A percentile compares a stretch with the other conserved stretches of the same genome.
Conservation (phyloP, 108 stramenopile genomes). For the Epipyxis sp. region DNA sequence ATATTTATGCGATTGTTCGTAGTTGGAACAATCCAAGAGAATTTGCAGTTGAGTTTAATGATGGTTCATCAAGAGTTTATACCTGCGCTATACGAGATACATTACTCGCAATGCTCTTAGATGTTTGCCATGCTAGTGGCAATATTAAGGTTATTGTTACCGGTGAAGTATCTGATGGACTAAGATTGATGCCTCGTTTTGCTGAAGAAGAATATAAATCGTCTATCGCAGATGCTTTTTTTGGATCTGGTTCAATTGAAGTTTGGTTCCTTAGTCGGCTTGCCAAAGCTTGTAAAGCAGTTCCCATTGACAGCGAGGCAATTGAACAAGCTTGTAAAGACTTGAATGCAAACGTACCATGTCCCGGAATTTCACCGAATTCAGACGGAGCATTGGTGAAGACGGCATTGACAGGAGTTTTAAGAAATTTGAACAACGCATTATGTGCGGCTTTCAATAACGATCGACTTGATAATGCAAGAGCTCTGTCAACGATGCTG, state of each 20-base stretch:
- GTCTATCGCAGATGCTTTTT: slow-evolving; percentile 3
- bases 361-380: slow-evolving; percentile 2
- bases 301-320: neutral
- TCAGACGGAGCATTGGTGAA: slow-evolving; percentile 7
- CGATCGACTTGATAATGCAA: neutral
- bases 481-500: slow-evolving; percentile 4
- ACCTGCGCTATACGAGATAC: slow-evolving; percentile 19
- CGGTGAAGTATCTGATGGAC: slow-evolving; percentile 22
- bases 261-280: slow-evolving; percentile 22
- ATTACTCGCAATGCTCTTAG: slow-evolving; percentile 15
- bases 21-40: slow-evolving; percentile 4
- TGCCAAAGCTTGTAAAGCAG: neutral
- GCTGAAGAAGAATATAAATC: slow-evolving; percentile 29
- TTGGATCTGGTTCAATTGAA: slow-evolving; percentile 29
- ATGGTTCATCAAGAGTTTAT: slow-evolving; percentile 25
- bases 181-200: slow-evolving; percentile 31
- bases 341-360: slow-evolving; percentile 28
- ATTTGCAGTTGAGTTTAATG: slow-evolving; percentile 37
- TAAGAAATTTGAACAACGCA: neutral
- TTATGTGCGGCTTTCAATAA: neutral
- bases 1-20: slow-evolving; percentile 32
- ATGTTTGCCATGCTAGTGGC: slow-evolving; percentile 26
- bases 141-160: slow-evolving; percentile 22
- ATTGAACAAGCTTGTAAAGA: slow-evolving; percentile 16
- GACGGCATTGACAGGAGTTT: slow-evolving; percentile 5